These are phyloP conservation scores for Debaryomyces tyrocola DNA, from an alignment of 805 yeast genomes.

Conservation along the genomic window DNA sequence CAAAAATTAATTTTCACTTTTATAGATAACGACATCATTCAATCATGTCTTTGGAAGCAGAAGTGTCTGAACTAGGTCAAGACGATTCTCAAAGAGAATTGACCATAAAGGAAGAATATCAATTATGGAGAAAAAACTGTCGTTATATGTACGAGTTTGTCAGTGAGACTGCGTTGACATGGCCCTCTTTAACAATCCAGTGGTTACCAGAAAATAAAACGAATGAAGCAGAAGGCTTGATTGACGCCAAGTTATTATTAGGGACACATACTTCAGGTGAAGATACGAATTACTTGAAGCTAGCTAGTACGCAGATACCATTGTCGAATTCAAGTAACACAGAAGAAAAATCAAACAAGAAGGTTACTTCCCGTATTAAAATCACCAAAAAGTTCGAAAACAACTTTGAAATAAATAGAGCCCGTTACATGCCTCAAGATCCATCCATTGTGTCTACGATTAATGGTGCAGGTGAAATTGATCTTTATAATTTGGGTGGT, in stretches of 20 bases:
- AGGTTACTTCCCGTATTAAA: conserved; percentile 55
- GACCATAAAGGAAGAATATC: conserved; percentile 64
- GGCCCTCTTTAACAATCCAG: conserved; percentile 82
- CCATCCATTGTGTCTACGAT: conserved; percentile 60
- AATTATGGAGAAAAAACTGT: conserved; percentile 78
- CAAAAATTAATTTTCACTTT: neutral
- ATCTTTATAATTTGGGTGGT: conserved; percentile 45
- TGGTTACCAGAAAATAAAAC: conserved; percentile 57
- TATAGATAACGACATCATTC: neutral
- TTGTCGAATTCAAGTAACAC: conserved; percentile 16
- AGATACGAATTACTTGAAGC: conserved; percentile 63
- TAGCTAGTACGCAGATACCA: conserved; percentile 64
- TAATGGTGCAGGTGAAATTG: conserved; percentile 64
- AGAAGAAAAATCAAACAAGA: conserved; percentile 9
- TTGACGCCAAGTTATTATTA: conserved; percentile 53
- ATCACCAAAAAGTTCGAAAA: conserved; percentile 62
- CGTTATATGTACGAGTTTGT: conserved; percentile 82
- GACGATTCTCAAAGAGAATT: conserved; percentile 31
- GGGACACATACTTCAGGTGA: conserved; percentile 78
- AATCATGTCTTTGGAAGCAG: neutral
- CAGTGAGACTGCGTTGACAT: conserved; percentile 72
- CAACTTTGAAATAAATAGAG: conserved; percentile 68
- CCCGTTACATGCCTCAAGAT: conserved; percentile 67
- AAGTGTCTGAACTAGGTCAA: neutral
- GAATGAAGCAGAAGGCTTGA: conserved; percentile 22